A percentile compares a stretch with the other conserved stretches of the same genome.
These are phyloP conservation scores for Colletotrichum plurivorum DNA, from an alignment of 2,329 filamentous ascomycete species.

Conservation along the genomic window DNA sequence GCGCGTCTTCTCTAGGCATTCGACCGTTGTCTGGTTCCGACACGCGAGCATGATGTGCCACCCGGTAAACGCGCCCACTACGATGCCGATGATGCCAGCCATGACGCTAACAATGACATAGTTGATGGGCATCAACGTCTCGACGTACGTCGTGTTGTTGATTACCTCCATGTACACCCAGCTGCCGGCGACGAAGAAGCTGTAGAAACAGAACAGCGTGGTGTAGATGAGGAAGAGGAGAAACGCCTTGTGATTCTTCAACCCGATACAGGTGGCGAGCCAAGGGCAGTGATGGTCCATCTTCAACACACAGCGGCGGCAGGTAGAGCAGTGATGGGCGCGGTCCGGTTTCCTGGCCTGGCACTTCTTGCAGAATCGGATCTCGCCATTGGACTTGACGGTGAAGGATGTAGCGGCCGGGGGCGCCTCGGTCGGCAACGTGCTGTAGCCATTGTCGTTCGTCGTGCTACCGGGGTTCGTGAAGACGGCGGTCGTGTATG, in stretches of 20 bases:
- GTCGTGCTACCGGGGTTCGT: slow-evolving; percentile 85
- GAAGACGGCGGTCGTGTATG: slow-evolving; percentile 94
- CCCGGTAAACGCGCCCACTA: slow-evolving; percentile 87
- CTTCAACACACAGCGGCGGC: slow-evolving; percentile 93
- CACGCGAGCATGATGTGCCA: slow-evolving; percentile 92
- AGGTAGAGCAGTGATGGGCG: slow-evolving; percentile 96
- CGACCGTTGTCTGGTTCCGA: slow-evolving; percentile 91
- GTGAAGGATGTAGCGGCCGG: slow-evolving; percentile 81
- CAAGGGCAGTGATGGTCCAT: slow-evolving; percentile 99
- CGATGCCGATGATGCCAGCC: slow-evolving; percentile 90
- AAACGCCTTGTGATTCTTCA: slow-evolving; percentile 97
- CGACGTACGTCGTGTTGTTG: slow-evolving; percentile 76
- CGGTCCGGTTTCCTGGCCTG: slow-evolving; percentile 95
- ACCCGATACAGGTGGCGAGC: slow-evolving; percentile 94
- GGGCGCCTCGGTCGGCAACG: slow-evolving; percentile 81
- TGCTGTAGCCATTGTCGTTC: slow-evolving; percentile 79
- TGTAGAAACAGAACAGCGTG: slow-evolving; percentile 85
- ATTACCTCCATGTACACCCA: slow-evolving; percentile 93
- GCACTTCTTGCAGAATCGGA: slow-evolving; percentile 97
- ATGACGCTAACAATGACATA: slow-evolving; percentile 90
- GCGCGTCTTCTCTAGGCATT: slow-evolving; percentile 94
- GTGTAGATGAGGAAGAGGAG: slow-evolving; percentile 93
- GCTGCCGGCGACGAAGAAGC: slow-evolving; percentile 80
- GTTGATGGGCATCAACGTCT: slow-evolving; percentile 88
- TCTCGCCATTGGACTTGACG: slow-evolving; percentile 89